Evolutionary conservation across 257 asterid genomes (phyloP), one percentile per base, ranked within the genome.

Genomic region (Phtheirospermum japonicum): DNA sequence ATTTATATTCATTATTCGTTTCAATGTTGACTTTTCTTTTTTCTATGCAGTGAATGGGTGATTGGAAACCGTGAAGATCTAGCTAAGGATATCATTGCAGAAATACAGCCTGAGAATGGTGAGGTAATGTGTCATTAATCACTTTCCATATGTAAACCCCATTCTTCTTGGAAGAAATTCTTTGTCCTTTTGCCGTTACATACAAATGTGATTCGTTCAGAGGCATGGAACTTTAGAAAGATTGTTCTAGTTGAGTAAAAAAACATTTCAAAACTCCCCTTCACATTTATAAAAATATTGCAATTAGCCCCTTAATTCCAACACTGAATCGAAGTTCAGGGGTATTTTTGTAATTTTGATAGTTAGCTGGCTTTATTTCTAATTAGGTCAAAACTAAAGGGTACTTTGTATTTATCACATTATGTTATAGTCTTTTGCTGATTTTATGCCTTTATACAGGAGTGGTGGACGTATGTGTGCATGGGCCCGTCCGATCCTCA

Each of bases 381-480:
- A 23, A 23, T 23, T 23, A 1, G 28, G 28, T 23, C 28, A 23
- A 23, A 23, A 1, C 28, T 23, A 1, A 23, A 23, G 28, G 28
- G 28, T 23, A 23, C 28, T 3, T 23, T 23, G 1, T 23, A 23
- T 23, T 23, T 23, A 23, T 23, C 28, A 1, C 3, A 36, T 14
- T 23, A 26, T 59, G 40, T 28, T 69, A 48, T 30, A 36, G 6
- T 30, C 30, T 31, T 57, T n/a, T 55, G 43, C 65, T 74, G 50
- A 63, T 43, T 51, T 53, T 57, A 23, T 10, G 36, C 66, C 58
- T 76, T 70, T 57, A 45, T 42, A 18, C 78, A 89, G 99, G 97
- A 93, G 76, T 93, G 99, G 99, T 93, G 99, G 99, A 87, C 99
- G 18, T 93, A 93, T 70, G 95, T 93, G 57, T 93, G 97, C 87